These are phyloP conservation scores for Dioscorea dumetorum DNA, from an alignment of 106 monocot genomes.

Conservation along the genomic window DNA sequence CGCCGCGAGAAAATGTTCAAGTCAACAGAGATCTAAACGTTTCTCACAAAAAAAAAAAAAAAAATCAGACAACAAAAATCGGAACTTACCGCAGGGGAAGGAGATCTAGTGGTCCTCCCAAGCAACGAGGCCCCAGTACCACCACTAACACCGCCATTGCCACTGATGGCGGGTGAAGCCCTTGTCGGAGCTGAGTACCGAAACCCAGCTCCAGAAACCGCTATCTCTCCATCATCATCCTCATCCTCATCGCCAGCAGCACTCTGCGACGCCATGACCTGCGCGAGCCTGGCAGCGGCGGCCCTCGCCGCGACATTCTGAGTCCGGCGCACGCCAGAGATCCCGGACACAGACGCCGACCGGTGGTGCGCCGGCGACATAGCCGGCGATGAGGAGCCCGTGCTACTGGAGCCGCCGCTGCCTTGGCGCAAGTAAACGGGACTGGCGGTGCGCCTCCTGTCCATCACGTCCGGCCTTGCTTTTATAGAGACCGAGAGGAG, in stretches of 20 bases:
- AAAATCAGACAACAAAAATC: no score
- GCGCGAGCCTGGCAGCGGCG: conserved; percentile 70
- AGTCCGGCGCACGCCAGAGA: conserved; percentile 40
- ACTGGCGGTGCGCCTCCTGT: conserved; percentile 50
- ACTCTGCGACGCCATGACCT: conserved; percentile 79
- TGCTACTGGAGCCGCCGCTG: conserved; percentile 42
- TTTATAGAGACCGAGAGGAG: conserved; percentile 2
- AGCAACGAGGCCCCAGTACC: conserved; percentile 5
- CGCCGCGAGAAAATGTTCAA: no score
- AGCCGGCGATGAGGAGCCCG: conserved; percentile 49
- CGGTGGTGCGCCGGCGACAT: conserved; percentile 61
- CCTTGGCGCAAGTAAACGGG: conserved; percentile 57
- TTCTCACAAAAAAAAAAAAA: no score
- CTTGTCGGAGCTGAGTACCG: conserved; percentile 4
- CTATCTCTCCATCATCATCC: conserved; percentile 27
- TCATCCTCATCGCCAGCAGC: conserved; percentile 39
- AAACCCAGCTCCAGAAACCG: neutral
- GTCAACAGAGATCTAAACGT: no score
- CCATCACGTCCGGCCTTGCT: conserved; percentile 21
- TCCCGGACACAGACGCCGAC: conserved; percentile 16
- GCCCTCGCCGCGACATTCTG: conserved; percentile 80
- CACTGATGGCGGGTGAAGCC: conserved; percentile 5
- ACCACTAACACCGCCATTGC: conserved; percentile 7
- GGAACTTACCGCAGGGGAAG: conserved; percentile 34
- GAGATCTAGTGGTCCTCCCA: conserved; percentile 27